Conservation (phyloP, 139 green algal species). For the Picochlorum sp. region DNA sequence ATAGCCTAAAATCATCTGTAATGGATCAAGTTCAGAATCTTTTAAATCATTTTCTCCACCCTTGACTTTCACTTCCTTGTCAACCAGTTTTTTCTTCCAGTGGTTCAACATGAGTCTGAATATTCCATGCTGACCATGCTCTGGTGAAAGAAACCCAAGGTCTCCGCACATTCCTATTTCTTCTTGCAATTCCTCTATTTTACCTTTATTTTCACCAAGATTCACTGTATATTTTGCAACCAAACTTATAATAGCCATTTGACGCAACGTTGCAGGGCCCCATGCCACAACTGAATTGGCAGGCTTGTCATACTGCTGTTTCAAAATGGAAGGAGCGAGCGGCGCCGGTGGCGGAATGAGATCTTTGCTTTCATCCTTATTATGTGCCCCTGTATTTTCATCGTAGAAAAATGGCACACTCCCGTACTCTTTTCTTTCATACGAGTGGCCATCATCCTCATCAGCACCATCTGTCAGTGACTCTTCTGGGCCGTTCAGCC, state of each 20-base stretch:
- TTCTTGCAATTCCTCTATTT: background rate
- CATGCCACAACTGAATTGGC: background rate
- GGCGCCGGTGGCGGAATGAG: too few relatives aligned
- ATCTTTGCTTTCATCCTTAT: too few relatives aligned
- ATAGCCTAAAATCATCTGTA: too few relatives aligned
- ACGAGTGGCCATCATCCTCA: too few relatives aligned
- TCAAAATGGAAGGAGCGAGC: too few relatives aligned
- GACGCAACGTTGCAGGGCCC: background rate
- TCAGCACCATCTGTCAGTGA: too few relatives aligned
- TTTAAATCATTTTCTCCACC: background rate
- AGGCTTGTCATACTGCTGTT: background rate
- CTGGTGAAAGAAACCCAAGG: background rate
- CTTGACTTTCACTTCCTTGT: background rate
- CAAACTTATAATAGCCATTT: background rate
- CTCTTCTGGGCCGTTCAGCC: too few relatives aligned
- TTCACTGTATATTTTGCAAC: background rate
- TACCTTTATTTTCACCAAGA: background rate
- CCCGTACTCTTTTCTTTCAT: too few relatives aligned
- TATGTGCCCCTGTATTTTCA: too few relatives aligned
- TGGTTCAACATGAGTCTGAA: background rate
- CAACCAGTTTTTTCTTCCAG: background rate
- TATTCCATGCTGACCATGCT: background rate
- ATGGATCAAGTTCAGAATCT: too few relatives aligned
- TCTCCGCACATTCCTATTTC: background rate
- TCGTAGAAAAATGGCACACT: too few relatives aligned